phyloP scores from a whole-genome alignment of 2,329 filamentous ascomycete genomes.

The Colletotrichum viniferum region DNA sequence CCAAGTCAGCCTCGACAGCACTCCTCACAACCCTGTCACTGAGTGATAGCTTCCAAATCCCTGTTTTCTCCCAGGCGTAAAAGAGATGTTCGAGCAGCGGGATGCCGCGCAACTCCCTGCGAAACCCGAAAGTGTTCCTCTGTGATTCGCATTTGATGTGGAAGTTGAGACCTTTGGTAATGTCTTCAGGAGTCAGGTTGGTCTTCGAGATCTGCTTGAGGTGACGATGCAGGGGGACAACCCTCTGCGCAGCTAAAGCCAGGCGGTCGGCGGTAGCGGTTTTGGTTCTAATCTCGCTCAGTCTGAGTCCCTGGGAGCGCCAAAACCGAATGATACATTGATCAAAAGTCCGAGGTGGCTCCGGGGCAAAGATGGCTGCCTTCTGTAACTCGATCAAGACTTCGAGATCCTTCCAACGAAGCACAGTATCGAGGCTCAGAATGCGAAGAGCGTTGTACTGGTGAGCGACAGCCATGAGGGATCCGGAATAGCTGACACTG shows the following conservation, averaged over 20 bases:
- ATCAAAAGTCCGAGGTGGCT: background rate
- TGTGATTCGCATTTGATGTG: background rate
- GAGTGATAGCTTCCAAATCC: background rate
- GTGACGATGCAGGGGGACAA: background rate
- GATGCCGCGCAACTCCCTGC: background rate
- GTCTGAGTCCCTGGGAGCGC: background rate
- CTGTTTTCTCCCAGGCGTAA: too few species aligned
- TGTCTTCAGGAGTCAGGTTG: too few species aligned
- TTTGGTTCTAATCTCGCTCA: background rate
- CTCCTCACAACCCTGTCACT: background rate
- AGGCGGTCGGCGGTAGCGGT: background rate
- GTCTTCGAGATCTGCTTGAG: too few species aligned
- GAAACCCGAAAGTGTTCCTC: background rate
- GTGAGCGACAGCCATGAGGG: background rate
- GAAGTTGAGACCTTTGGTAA: background rate
- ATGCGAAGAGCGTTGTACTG: background rate
- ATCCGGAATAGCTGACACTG: background rate
- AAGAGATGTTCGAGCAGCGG: background rate
- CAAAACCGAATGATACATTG: background rate
- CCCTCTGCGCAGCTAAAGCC: background rate
- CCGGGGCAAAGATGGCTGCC: background rate
- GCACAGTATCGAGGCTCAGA: background rate
- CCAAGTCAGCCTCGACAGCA: background rate
- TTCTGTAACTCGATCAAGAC: background rate
- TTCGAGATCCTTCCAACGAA: background rate